Base-by-base conservation (phyloP, 1,284 basidiomycete species). In the Malassezia equina region DNA sequence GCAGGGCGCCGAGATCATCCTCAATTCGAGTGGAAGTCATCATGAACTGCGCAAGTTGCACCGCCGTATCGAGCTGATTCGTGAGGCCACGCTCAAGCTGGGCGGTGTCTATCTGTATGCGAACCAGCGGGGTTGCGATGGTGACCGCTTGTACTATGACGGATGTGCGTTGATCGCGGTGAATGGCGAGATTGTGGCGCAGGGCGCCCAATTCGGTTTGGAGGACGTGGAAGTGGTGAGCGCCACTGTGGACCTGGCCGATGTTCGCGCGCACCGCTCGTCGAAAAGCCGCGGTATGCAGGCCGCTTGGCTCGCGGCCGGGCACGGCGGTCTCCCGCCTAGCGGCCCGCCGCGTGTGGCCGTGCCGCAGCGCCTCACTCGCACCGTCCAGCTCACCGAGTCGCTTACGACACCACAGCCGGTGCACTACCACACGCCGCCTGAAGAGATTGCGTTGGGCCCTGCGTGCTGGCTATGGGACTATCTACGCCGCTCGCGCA, bases 391-490 rank as follows among this genome's bases (percentile, higher is more conserved):
- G n/a, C 17, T 25, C 27, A 15, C 24, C 8, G 25, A 27, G 7
- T 19, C 50, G 8, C 46, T 29, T 11, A 34, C 11, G 7, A 19
- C 19, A 17, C 58, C 63, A 2, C 28, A 34, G 29, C 19, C 19
- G 4, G 56, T 53, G 34, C 47, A 36, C 43, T 55, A 55, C 39
- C 25, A 42, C 21, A 50, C 47, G 9, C 89, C 93, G 0, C 90
- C 95, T 75, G 91, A 96, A 75, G 94, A 98, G 77, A 95, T 98
- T 60, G 91, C 93, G 88, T 79, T 95, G 2, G 94, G 93, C 5
- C 93, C 93, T 1, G 94, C 93, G 4, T 98, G 93, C 73, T 99
- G 93, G 93, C 80, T 99, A 7, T 99, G 93, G 94, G 94, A 99
- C 76, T 98, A 98, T 69, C 81, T 99, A 34, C 81, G 93, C 24